phyloP scores from a whole-genome alignment of 257 asterid genomes.

The Lavandula angustifolia region DNA sequence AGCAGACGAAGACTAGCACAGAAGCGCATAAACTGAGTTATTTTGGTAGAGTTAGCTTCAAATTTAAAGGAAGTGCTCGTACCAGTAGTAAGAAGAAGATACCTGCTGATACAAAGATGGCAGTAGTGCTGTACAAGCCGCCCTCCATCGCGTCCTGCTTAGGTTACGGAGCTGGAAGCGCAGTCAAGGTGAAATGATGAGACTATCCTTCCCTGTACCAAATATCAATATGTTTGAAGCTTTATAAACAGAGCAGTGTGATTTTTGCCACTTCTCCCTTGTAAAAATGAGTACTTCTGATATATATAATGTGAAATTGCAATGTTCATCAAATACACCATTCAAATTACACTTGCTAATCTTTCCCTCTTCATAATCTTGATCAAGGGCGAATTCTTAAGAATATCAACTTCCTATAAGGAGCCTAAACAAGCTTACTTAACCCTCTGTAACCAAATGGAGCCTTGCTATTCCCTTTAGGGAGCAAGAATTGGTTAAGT shows the following conservation, averaged over 20 bases:
- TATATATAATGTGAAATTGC: conserved; percentile 18
- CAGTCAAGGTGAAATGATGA: conserved; percentile 27
- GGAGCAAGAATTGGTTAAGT: conserved; percentile 18
- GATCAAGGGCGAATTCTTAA: neutral
- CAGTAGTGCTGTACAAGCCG: conserved; percentile 37
- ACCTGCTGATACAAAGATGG: conserved; percentile 37
- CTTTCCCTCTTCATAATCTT: conserved; percentile 9
- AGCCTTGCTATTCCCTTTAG: conserved; percentile 24
- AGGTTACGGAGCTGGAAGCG: conserved; percentile 51
- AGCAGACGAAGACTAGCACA: conserved; percentile 32
- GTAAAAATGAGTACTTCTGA: conserved; percentile 20
- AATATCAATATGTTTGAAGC: neutral
- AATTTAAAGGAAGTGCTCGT: conserved; percentile 41
- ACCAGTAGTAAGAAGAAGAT: conserved; percentile 35
- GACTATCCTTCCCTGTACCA: conserved; percentile 9
- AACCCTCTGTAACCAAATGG: conserved; percentile 24
- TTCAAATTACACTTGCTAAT: conserved; percentile 23
- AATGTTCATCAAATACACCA: conserved; percentile 17
- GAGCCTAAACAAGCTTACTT: conserved; percentile 27
- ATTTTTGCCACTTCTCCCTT: neutral
- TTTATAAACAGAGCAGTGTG: neutral
- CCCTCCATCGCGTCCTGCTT: conserved; percentile 47
- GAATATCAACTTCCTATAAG: conserved; percentile 32
- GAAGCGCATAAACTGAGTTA: conserved; percentile 34
- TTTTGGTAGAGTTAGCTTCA: conserved; percentile 52